Conservation (phyloP, 495 filamentous ascomycete genomes). For the Daldinia caldariorum region DNA sequence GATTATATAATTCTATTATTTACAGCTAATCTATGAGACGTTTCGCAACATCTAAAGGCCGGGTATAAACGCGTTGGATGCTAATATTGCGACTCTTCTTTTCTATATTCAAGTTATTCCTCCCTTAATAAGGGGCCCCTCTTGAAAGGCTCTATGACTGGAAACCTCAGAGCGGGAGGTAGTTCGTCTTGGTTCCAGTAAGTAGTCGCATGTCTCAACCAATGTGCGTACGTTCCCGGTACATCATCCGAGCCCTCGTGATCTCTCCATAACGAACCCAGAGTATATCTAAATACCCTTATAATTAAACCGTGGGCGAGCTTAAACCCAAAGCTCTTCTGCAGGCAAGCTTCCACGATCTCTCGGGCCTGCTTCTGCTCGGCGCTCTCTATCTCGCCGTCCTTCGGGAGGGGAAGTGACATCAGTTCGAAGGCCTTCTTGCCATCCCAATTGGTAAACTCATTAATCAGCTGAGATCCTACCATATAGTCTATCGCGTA, state of each 20-base stretch:
- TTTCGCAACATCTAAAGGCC: background rate
- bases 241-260: conserved; percentile 56
- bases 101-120: conserved; percentile 26
- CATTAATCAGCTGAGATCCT: conserved; percentile 62
- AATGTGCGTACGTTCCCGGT: conserved; percentile 58
- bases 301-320: conserved; percentile 63
- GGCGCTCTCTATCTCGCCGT: conserved; percentile 56
- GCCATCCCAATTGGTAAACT: conserved; percentile 61
- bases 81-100: background rate
- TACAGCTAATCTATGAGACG: background rate
- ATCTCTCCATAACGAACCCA: conserved; percentile 60
- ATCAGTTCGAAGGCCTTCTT: conserved; percentile 59
- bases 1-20: no score
- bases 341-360: conserved; percentile 61
- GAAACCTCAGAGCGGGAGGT: conserved; percentile 47
- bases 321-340: conserved; percentile 62
- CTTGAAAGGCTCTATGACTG: conserved; percentile 52
- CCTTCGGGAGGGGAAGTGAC: conserved; percentile 57
- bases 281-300: conserved; percentile 54
- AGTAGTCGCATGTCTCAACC: conserved; percentile 56
- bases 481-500: conserved; percentile 62
- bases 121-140: conserved; percentile 51
- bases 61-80: no score
- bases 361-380: conserved; percentile 61
- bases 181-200: conserved; percentile 53